Evolutionary conservation across 2,329 filamentous ascomycete genomes (phyloP), one percentile per base, ranked within the genome.

Genomic region (Allantophomopsis lycopodina): DNA sequence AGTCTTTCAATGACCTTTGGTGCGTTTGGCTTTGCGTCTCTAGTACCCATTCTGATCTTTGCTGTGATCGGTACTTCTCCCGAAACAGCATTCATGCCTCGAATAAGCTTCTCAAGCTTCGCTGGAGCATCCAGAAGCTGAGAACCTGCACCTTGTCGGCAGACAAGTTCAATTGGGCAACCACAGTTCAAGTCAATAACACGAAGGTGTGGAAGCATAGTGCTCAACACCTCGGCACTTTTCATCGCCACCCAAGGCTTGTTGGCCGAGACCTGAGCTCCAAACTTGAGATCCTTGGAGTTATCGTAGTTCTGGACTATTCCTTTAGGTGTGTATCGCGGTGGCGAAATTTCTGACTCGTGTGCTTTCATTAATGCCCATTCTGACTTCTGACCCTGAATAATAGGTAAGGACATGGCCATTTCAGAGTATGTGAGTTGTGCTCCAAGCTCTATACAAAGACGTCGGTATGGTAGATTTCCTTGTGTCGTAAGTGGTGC

Each of bases 371-470:
- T 76, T 40, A 98, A 67, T 15, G 91, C 87, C 91, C 91, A 98
- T 63, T 98, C 91, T 2, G 79, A 71, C 61, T 89, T 93, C 47
- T 83, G 76, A 30, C 91, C 91, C 59, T 95, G 87, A 5, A 98
- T 71, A 33, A 98, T 63, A 8, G 89, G 88, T 59, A 94, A 65
- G 20, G 85, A 79, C 73, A 98, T 83, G 4, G 89, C 91, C 91
- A 98, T 98, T 61, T 98, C 91, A 0, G 89, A 96, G 65, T 94
- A 98, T 0, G 91, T 98, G 37, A 94, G 69, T 55, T 95, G 83
- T 20, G 87, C 88, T 30, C 91, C 91, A 17, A 96, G 71, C 40
- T 88, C 82, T 11, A 86, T 79, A 54, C 88, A 95, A 21, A 98
- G 73, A 37, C 91, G 76, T 41, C 91, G 80, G 65, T 94, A 98